These are phyloP conservation scores for Fusarium domesticum DNA, from an alignment of 2,329 filamentous ascomycete species.

Conservation along the genomic window DNA sequence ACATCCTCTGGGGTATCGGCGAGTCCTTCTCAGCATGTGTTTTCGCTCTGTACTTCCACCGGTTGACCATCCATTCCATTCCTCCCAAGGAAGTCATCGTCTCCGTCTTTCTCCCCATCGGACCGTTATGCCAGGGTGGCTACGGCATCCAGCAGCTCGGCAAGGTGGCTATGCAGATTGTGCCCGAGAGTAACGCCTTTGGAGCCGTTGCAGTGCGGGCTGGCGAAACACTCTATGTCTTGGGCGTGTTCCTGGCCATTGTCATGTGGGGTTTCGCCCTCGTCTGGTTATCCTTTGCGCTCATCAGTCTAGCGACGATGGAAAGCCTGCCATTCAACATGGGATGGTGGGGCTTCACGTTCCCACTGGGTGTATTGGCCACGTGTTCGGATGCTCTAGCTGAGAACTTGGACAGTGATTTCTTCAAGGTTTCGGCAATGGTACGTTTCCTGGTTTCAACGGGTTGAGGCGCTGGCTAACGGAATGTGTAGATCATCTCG, in stretches of 20 bases:
- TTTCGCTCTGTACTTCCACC: conserved; percentile 66
- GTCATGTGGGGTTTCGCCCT: conserved; percentile 46
- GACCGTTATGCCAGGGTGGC: conserved; percentile 64
- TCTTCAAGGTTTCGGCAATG: conserved; percentile 42
- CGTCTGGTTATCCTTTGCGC: conserved; percentile 43
- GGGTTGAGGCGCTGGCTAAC: conserved; percentile 6
- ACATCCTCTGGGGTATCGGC: conserved; percentile 67
- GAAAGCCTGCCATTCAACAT: conserved; percentile 44
- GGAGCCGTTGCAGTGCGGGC: conserved; percentile 39
- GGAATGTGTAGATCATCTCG: conserved; percentile 37
- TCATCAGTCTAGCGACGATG: conserved; percentile 41
- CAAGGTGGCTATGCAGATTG: conserved; percentile 42
- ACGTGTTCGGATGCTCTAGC: conserved; percentile 41
- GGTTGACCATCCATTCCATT: conserved; percentile 63
- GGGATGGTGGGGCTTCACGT: conserved; percentile 49
- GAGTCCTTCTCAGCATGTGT: conserved; percentile 57
- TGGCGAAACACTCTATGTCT: conserved; percentile 51
- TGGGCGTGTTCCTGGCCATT: conserved; percentile 49
- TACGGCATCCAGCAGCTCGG: conserved; percentile 55
- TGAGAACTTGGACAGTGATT: conserved; percentile 40
- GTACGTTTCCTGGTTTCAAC: conserved; percentile 17
- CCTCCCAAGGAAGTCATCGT: conserved; percentile 66
- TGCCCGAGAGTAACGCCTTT: conserved; percentile 44
- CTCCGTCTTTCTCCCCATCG: conserved; percentile 64
- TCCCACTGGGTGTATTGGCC: conserved; percentile 45